phyloP scores from a whole-genome alignment of 208 protist genomes.

The Herpetomonas samuelpessoai region DNA sequence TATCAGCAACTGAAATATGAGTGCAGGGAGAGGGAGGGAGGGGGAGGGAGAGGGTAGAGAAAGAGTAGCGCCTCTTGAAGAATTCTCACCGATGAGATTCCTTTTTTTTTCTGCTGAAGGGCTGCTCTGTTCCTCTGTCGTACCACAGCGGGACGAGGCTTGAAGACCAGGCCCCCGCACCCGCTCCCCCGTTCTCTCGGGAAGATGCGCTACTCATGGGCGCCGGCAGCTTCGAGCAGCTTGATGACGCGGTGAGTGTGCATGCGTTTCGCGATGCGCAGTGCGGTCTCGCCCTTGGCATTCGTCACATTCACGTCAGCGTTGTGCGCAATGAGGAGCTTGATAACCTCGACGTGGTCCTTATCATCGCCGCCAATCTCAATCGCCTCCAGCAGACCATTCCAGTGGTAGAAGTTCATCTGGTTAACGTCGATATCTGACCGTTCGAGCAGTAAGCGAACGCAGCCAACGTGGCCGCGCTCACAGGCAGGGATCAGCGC shows the following conservation, averaged over 20 bases:
- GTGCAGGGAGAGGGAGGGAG: too few relatives aligned
- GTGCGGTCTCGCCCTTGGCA: slow-evolving; percentile 31
- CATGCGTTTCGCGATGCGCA: slow-evolving; percentile 41
- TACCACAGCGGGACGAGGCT: too few relatives aligned
- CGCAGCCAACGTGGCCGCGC: slow-evolving; percentile 41
- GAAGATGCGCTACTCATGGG: slow-evolving; percentile 17
- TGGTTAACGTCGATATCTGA: slow-evolving; percentile 39
- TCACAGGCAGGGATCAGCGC: slow-evolving; percentile 46
- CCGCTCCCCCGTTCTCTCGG: too few relatives aligned
- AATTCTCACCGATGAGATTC: too few relatives aligned
- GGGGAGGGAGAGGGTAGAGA: too few relatives aligned
- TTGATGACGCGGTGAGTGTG: slow-evolving; percentile 36
- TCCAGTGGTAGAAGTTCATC: slow-evolving; percentile 41
- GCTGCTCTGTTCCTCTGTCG: too few relatives aligned
- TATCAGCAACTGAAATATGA: slow-evolving; percentile 8
- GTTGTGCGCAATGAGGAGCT: slow-evolving; percentile 41
- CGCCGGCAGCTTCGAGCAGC: slow-evolving; percentile 43
- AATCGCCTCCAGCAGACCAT: slow-evolving; percentile 36
- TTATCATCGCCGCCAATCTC: slow-evolving; percentile 51
- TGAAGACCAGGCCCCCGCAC: too few relatives aligned
- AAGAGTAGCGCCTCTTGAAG: background rate
- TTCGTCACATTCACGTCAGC: slow-evolving; percentile 44
- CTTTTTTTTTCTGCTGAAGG: too few relatives aligned
- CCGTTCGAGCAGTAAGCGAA: slow-evolving; percentile 35
- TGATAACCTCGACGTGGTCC: slow-evolving; percentile 55